Base-by-base conservation (phyloP, 1,284 basidiomycete species). In the Leucoagaricus sp. region DNA sequence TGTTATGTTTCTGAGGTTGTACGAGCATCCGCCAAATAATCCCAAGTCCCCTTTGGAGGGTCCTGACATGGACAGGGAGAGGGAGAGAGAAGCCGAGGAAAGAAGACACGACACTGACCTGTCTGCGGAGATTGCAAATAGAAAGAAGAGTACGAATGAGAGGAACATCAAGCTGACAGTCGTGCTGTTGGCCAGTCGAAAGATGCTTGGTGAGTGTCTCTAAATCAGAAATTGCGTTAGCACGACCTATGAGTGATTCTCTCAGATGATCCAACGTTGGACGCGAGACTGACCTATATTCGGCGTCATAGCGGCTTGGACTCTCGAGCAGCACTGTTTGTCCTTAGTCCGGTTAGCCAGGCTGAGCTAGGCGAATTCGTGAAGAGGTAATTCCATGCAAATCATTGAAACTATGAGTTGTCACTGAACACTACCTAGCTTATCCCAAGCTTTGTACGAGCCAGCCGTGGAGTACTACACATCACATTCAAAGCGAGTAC, bases 81-180 rank as follows among this genome's bases (percentile, higher is more conserved):
- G 77, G 48, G 79, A 86, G 53, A 72, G 80, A 51, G 82, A 83
- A 52, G 78, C 81, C 15, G 87, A 91, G 65, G 93, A 96, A 67
- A 79, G 84, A 29, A 78, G 73, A 59, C 75, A 77, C 58, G 96
- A 98, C 65, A 77, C 84, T 0, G 87, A 91, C 56, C 78, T 97
- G 10, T 81, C 93, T 9, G 77, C 82, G 2, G 89, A 93, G 66
- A 87, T 99, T 56, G 81, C 89, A 0, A 80, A 86, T 34, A 76
- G 94, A 53, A 93, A 96, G 72, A 87, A 87, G 66, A 74, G 75
- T 8, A 87, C 92, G 4, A 85, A 83, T 60, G 95, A 98, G 64
- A 81, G 95, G 52, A 90, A 89, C 0, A 91, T 98, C 67, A 98
- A 98, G 73, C 79, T 98, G 33, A 97, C 96, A 0, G 93, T 96